A percentile compares a stretch with the other conserved stretches of the same genome.
phyloP scores from a whole-genome alignment of 768 basidiomycete genomes.

The Clathrus columnatus region DNA sequence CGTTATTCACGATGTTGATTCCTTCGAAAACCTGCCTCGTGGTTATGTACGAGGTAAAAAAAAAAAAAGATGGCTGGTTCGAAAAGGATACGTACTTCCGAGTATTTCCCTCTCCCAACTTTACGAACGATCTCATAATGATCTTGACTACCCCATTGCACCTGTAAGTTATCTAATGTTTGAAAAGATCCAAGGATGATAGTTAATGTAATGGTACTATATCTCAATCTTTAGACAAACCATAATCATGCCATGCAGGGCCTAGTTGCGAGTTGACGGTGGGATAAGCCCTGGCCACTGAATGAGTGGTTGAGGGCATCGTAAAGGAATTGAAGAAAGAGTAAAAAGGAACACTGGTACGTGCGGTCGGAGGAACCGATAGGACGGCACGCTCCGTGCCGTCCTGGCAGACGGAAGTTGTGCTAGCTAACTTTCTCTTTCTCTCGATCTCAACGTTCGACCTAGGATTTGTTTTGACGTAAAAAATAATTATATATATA shows the following conservation, averaged over 20 bases:
- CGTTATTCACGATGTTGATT: constrained; percentile 80
- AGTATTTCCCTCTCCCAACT: constrained; percentile 92
- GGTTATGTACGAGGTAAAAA: neutral
- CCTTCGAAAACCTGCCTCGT: constrained; percentile 77
- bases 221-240: constrained; percentile 30
- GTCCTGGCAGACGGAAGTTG: too few species aligned
- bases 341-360: neutral
- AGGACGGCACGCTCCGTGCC: constrained; percentile 2
- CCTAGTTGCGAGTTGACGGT: constrained; percentile 86
- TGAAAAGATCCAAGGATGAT: neutral
- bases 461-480: neutral
- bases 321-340: neutral
- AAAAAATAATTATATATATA: too few species aligned
- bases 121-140: constrained; percentile 97
- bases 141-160: constrained; percentile 97
- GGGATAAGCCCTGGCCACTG: constrained; percentile 78
- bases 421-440: too few species aligned
- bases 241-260: constrained; percentile 93
- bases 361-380: neutral
- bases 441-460: neutral
- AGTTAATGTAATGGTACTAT: neutral
- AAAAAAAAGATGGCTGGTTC: constrained; percentile 14
- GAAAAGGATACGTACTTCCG: constrained; percentile 53
- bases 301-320: constrained; percentile 45
- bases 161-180: constrained; percentile 77